Base-by-base conservation (phyloP, 805 yeast genomes). In the Alloascoidea hylecoeti region DNA sequence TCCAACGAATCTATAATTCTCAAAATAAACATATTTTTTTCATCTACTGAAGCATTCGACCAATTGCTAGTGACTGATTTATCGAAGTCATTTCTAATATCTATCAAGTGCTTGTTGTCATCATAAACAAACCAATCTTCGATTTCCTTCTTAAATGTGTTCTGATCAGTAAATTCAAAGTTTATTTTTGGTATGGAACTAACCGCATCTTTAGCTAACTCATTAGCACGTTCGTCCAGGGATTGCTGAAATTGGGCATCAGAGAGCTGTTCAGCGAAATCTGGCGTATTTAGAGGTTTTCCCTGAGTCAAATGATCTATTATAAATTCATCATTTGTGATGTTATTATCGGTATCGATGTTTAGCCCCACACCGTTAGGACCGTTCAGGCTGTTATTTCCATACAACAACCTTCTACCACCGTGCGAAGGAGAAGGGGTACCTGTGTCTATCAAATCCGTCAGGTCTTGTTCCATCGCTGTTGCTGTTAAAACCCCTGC, bases 91-190 rank as follows among this genome's bases (percentile, higher is more conserved):
- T n/a, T n/a, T n/a, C n/a, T n/a, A n/a, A n/a, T n/a, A n/a, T n/a
- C n/a, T n/a, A n/a, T n/a, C n/a, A n/a, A n/a, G n/a, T n/a, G n/a
- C 15, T 30, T 37, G 19, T 43, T 41, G 35, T 52, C 49, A 16
- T 40, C 35, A 38, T 50, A 51, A 2, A 47, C 48, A 44, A 67
- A 70, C 75, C 75, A 70, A 28, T 66, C 64, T 5, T 61, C 58
- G 13, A 70, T 37, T 43, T 75, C 80, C 1, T 52, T 51, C 12
- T 43, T 41, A 14, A 70, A 49, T 1, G 49, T 41, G 9, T 59
- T 55, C 1, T 49, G 46, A 37, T 68, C 72, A 3, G 50, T 35
- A 41, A 59, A 61, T 3, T 55, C 49, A 55, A 68, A 76, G 4
- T 62, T 54, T 4, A 75, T 49, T 17, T 58, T 60, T 0, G 76